phyloP scores from a whole-genome alignment of 768 basidiomycete genomes.

The Hygrophoropsis aurantiaca region DNA sequence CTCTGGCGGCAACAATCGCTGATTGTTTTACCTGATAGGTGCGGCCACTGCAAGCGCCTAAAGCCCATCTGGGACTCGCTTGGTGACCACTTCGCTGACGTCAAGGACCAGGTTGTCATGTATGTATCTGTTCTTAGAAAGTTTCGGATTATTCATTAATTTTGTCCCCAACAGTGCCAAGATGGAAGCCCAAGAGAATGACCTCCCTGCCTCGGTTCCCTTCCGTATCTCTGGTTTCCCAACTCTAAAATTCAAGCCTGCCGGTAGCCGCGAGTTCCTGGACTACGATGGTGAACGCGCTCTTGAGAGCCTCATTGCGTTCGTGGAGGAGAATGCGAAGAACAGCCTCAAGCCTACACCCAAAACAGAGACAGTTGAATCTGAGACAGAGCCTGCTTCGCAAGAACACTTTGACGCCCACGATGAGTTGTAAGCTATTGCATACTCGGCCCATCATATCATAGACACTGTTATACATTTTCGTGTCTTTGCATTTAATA shows the following conservation, averaged over 20 bases:
- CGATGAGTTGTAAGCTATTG: constrained; percentile 26
- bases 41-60: constrained; percentile 95
- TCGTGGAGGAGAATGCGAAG: constrained; percentile 79
- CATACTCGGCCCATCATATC: neutral
- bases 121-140: constrained; percentile 36
- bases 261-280: constrained; percentile 81
- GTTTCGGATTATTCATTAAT: constrained; percentile 9
- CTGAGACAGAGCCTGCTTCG: constrained; percentile 20
- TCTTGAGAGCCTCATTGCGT: constrained; percentile 80
- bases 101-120: constrained; percentile 80
- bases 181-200: constrained; percentile 96
- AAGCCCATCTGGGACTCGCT: constrained; percentile 92
- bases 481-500: neutral
- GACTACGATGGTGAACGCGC: constrained; percentile 94
- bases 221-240: constrained; percentile 93
- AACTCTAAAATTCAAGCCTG: constrained; percentile 94
- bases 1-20: neutral
- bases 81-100: constrained; percentile 75
- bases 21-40: constrained; percentile 45
- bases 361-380: too few relatives aligned
- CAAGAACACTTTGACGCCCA: constrained; percentile 23
- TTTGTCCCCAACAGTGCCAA: constrained; percentile 63
- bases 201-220: constrained; percentile 82
- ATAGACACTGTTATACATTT: neutral
- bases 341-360: constrained; percentile 56